phyloP scores from a whole-genome alignment of 805 yeast species.

The Wickerhamiella vanderwaltii region DNA sequence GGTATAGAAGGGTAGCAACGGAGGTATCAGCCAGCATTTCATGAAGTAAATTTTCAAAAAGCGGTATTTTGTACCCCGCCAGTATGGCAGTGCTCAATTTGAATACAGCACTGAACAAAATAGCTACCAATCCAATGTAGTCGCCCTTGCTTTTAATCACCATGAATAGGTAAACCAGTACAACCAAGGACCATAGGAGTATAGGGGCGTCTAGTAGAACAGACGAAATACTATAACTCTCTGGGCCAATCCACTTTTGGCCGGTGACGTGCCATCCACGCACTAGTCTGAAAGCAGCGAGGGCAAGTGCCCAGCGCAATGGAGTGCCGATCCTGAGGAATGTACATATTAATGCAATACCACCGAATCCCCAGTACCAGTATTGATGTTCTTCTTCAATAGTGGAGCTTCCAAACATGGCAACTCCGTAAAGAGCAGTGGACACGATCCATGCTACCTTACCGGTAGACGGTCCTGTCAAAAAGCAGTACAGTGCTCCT shows the following conservation, averaged over 20 bases:
- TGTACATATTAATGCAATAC: conserved; percentile 18
- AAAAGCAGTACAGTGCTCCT: conserved; percentile 15
- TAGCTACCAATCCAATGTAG: conserved; percentile 33
- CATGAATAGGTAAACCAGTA: not conserved
- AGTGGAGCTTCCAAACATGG: conserved; percentile 75
- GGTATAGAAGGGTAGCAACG: not conserved
- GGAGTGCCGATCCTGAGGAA: not conserved
- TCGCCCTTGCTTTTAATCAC: not conserved
- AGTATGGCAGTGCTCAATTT: conserved; percentile 42
- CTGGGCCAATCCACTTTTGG: conserved; percentile 49
- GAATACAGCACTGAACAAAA: conserved; percentile 38
- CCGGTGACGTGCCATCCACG: conserved; percentile 87
- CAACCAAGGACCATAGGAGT: conserved; percentile 17
- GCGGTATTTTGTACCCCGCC: conserved; percentile 45
- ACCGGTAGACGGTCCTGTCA: conserved; percentile 2
- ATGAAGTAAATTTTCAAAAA: conserved; percentile 20
- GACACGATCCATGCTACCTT: conserved; percentile 16
- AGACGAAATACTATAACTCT: conserved; percentile 36
- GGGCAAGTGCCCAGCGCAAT: conserved; percentile 19
- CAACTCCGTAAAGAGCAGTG: conserved; percentile 34
- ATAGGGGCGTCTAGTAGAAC: conserved; percentile 27
- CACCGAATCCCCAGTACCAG: conserved; percentile 73
- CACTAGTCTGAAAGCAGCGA: conserved; percentile 36
- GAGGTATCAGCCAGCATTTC: not conserved
- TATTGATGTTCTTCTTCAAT: conserved; percentile 93